Percentiles rank a stretch among this genome's conserved stretches.
Evolutionary conservation across 2,329 filamentous ascomycete genomes (phyloP).

Genomic region (Neocucurbitaria cava): DNA sequence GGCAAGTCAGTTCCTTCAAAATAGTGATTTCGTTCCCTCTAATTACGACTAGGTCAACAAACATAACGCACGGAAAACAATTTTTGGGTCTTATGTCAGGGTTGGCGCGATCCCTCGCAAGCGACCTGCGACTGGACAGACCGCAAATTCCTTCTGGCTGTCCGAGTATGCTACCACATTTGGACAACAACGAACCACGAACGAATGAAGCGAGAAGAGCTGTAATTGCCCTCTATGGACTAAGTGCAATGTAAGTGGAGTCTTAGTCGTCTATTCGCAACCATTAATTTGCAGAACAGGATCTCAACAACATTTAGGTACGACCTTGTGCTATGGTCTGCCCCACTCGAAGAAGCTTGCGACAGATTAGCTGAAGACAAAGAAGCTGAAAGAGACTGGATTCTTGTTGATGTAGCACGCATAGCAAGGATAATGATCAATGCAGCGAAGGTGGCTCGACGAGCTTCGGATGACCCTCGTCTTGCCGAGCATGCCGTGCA

Average conservation of each 20-base stretch:
- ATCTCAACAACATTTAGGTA: constrained; percentile 28
- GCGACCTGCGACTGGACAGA: constrained; percentile 30
- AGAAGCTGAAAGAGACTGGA: constrained; percentile 59
- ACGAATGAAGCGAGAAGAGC: constrained; percentile 61
- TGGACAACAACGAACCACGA: constrained; percentile 5
- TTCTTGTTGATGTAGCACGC: constrained; percentile 55
- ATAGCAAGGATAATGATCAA: constrained; percentile 35
- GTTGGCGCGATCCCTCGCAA: constrained; percentile 23
- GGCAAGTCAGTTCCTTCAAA: constrained; percentile 10
- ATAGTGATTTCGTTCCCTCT: background rate
- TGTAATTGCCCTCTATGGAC: constrained; percentile 57
- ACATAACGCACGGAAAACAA: constrained; percentile 23
- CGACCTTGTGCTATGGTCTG: constrained; percentile 64
- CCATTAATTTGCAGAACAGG: constrained; percentile 16
- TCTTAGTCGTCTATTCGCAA: constrained; percentile 1
- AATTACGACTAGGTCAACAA: constrained; percentile 18
- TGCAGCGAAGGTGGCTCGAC: constrained; percentile 26
- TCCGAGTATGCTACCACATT: constrained; percentile 8
- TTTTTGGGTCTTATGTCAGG: constrained; percentile 22
- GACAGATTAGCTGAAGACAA: constrained; percentile 54
- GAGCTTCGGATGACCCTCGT: constrained; percentile 23
- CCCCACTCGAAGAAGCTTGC: constrained; percentile 66
- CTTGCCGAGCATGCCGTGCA: constrained; percentile 12
- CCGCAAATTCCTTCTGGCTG: constrained; percentile 10
- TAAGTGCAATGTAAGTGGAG: constrained; percentile 48